Percentiles rank a stretch among this genome's conserved stretches.
Conservation (phyloP, 768 basidiomycete genomes). For the Mycena pura region DNA sequence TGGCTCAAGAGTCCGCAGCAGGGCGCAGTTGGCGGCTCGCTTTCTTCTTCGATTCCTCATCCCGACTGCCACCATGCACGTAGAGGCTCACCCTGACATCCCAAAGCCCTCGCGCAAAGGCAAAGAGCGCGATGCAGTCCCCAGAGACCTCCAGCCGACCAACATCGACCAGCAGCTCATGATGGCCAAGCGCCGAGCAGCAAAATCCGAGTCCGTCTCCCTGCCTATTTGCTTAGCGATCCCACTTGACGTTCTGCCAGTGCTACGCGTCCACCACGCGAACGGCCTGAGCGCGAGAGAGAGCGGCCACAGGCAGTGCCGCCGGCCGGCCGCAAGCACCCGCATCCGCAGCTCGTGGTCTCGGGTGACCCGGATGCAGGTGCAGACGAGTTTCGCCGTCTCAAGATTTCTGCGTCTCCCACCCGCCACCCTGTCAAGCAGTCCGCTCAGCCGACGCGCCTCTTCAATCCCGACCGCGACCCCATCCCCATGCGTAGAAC, state of each 20-base stretch:
- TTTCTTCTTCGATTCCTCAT: too few species aligned
- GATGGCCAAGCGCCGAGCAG: constrained; percentile 64
- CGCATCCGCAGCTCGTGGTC: constrained; percentile 40
- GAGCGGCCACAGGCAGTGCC: constrained; percentile 36
- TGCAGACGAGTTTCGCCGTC: constrained; percentile 73
- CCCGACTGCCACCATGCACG: constrained; percentile 38
- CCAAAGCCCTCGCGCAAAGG: constrained; percentile 42
- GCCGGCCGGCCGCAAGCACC: constrained; percentile 42
- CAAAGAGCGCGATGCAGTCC: constrained; percentile 49
- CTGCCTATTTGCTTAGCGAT: neutral
- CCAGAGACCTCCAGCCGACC: constrained; percentile 46
- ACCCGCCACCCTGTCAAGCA: constrained; percentile 43
- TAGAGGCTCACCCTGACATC: constrained; percentile 25
- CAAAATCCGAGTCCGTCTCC: constrained; percentile 57
- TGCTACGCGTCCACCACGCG: constrained; percentile 51
- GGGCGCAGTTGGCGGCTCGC: too few species aligned
- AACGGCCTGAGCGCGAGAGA: constrained; percentile 50
- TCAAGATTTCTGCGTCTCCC: constrained; percentile 68
- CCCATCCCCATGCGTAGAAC: constrained; percentile 65
- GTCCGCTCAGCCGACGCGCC: constrained; percentile 47
- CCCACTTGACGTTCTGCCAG: constrained; percentile 36
- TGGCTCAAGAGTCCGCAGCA: too few species aligned
- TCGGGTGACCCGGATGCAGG: constrained; percentile 59
- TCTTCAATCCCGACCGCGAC: constrained; percentile 79
- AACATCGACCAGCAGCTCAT: constrained; percentile 66